Conservation (phyloP, 352 stramenopile genomes). For the Nothophytophthora sp. region DNA sequence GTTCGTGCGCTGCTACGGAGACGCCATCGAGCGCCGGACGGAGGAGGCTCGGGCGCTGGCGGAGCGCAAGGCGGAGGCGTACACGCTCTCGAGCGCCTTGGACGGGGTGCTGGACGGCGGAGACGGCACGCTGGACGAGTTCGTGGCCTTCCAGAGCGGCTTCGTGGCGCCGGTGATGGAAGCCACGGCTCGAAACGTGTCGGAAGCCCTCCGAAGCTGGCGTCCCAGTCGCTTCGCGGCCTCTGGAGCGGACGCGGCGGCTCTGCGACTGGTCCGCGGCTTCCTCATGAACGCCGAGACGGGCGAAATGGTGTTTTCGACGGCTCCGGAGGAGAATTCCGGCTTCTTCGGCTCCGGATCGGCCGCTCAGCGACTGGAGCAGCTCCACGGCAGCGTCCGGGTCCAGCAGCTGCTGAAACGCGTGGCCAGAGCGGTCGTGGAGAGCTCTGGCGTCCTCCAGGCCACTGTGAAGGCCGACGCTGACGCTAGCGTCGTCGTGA, state of each 20-base stretch:
- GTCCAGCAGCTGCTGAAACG: slow-evolving; percentile 24
- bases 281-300: slow-evolving; percentile 45
- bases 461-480: slow-evolving; percentile 7
- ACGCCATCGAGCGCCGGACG: slow-evolving; percentile 30
- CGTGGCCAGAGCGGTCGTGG: slow-evolving; percentile 29
- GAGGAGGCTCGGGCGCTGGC: slow-evolving; percentile 26
- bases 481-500: slow-evolving; percentile 14
- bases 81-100: slow-evolving; percentile 52
- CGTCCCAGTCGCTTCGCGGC: slow-evolving; percentile 6
- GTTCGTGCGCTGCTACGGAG: slow-evolving; percentile 31
- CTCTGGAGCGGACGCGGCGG: background rate
- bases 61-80: slow-evolving; percentile 43
- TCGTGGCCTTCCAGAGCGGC: slow-evolving; percentile 39
- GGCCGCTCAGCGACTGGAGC: slow-evolving; percentile 8
- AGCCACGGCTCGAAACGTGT: slow-evolving; percentile 12
- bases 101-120: slow-evolving; percentile 19
- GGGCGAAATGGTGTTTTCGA: slow-evolving; percentile 22
- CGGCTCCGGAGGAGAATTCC: background rate
- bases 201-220: slow-evolving; percentile 17
- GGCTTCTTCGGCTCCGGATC: slow-evolving; percentile 12
- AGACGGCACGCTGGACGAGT: slow-evolving; percentile 39
- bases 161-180: slow-evolving; percentile 42
- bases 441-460: slow-evolving; percentile 23
- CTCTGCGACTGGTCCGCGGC: slow-evolving; percentile 20
- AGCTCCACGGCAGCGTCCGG: slow-evolving; percentile 14